Percentiles rank a stretch among this genome's conserved stretches.
Evolutionary conservation across 225 moss, liverwort and hornwort genomes (phyloP).

Genomic region (Climacium dendroides): DNA sequence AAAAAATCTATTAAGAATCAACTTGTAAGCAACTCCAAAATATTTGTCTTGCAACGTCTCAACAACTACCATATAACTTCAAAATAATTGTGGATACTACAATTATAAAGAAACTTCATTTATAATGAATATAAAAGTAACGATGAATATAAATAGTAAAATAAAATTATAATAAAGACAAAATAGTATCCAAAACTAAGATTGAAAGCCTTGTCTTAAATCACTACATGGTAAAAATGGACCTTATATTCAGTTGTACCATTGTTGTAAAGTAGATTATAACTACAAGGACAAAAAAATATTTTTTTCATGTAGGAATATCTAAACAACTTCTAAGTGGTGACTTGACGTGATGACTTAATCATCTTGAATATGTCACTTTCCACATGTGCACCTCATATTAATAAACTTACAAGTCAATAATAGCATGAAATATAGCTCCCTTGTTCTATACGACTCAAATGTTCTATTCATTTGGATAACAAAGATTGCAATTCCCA

Average conservation of each 20-base stretch:
- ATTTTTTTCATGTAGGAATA: not conserved
- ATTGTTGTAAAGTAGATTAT: not conserved
- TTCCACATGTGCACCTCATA: not conserved
- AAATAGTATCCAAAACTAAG: rapidly evolving
- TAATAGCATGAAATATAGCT: rapidly evolving
- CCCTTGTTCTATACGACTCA: not conserved
- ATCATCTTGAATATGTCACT: rapidly evolving
- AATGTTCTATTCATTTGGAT: not conserved
- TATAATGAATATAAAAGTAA: rapidly evolving
- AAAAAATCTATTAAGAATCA: not conserved
- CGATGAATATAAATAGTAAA: not conserved
- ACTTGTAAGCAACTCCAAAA: not conserved
- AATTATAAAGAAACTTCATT: too few relatives aligned
- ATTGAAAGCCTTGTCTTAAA: not conserved
- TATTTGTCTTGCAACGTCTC: not conserved
- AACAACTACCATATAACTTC: not conserved
- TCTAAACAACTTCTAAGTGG: rapidly evolving
- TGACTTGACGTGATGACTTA: rapidly evolving
- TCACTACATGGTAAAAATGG: rapidly evolving
- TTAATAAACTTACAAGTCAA: not conserved
- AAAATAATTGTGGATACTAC: too few relatives aligned
- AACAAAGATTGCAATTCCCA: rapidly evolving
- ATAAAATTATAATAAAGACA: not conserved
- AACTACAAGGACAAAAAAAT: rapidly evolving
- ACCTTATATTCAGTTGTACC: rapidly evolving